Conservation (phyloP, 2,329 filamentous ascomycete genomes). For the Myriosclerotinia duriaeana region DNA sequence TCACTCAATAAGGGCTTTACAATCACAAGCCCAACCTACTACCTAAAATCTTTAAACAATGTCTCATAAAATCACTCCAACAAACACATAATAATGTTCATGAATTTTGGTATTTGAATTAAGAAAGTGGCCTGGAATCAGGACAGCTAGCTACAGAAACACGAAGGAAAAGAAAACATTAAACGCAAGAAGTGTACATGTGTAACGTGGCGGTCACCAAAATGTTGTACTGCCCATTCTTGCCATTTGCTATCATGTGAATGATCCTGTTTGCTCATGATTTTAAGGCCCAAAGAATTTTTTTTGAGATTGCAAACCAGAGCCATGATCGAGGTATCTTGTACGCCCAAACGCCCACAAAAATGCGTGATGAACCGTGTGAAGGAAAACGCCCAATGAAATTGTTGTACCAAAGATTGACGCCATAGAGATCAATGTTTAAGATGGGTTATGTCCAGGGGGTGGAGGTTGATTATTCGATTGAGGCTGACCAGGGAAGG, state of each 20-base stretch:
- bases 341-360: constrained; percentile 21
- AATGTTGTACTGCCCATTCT: not conserved
- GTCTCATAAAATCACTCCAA: not conserved
- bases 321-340: constrained; percentile 21
- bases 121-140: not conserved
- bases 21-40: not conserved
- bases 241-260: not conserved
- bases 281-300: not conserved
- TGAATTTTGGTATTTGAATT: not conserved
- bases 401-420: constrained; percentile 1
- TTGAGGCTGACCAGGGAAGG: constrained; percentile 35
- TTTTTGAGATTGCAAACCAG: constrained; percentile 2
- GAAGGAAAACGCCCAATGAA: not conserved
- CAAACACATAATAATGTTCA: not conserved
- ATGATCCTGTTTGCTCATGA: constrained; percentile 22
- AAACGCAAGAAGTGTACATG: constrained; percentile 1
- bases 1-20: no score
- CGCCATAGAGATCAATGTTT: not conserved
- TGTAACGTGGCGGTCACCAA: not conserved
- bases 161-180: not conserved
- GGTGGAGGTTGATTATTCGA: constrained; percentile 34
- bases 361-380: constrained; percentile 18
- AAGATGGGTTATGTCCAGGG: constrained; percentile 32
- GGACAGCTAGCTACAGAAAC: constrained; percentile 8
- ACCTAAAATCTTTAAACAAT: not conserved